Conservation (phyloP, 139 green algal genomes). For the Picochlorum sp. region DNA sequence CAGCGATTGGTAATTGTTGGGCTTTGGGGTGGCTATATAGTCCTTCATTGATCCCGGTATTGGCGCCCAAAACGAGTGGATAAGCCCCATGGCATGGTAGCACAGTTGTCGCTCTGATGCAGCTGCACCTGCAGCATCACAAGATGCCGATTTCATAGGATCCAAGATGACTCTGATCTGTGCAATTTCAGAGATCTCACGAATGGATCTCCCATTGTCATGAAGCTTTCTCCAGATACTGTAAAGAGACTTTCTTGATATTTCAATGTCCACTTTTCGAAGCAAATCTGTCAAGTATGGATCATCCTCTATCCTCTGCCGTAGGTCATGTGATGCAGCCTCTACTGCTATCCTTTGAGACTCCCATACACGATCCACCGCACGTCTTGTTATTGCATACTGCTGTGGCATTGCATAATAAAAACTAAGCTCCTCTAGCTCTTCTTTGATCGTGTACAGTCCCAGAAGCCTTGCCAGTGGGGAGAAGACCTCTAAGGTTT, state of each 20-base stretch:
- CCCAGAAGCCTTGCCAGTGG: constrained; percentile 76
- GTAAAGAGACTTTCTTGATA: constrained; percentile 53
- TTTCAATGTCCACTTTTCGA: constrained; percentile 32
- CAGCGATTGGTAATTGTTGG: constrained; percentile 72
- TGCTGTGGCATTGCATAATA: constrained; percentile 31
- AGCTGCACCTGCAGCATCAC: constrained; percentile 1
- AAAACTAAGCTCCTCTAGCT: constrained; percentile 82
- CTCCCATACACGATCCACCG: constrained; percentile 16
- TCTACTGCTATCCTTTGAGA: constrained; percentile 38
- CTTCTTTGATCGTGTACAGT: constrained; percentile 78
- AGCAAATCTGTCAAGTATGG: constrained; percentile 39
- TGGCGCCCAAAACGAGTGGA: constrained; percentile 74
- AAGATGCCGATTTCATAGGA: background rate
- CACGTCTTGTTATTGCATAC: constrained; percentile 18
- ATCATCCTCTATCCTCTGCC: constrained; percentile 40
- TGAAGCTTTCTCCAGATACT: constrained; percentile 51
- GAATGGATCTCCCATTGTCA: constrained; percentile 16
- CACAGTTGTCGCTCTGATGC: constrained; percentile 23
- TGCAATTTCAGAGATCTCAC: constrained; percentile 49
- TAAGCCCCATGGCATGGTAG: constrained; percentile 46
- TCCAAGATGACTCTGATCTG: constrained; percentile 57
- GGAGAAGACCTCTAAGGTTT: constrained; percentile 76
- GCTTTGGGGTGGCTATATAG: constrained; percentile 83
- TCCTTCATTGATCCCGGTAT: constrained; percentile 73
- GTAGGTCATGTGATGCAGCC: constrained; percentile 34